phyloP scores from a whole-genome alignment of 1,139 yeast species.

The Hemisphaericaspora subhashii region DNA sequence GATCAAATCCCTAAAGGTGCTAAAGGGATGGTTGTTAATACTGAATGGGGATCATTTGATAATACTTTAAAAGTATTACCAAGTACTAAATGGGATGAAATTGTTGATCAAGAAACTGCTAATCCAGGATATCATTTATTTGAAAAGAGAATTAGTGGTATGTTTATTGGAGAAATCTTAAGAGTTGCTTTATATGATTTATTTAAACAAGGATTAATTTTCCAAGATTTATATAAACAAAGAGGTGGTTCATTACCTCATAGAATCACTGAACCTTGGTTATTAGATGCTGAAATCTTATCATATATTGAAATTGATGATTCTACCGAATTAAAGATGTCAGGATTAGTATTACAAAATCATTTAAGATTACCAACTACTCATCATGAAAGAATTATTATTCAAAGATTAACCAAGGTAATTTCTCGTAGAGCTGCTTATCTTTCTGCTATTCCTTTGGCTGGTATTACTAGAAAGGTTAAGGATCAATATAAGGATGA shows the following conservation, averaged over 20 bases:
- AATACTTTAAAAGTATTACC: constrained; percentile 73
- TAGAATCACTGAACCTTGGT: constrained; percentile 72
- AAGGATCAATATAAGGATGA: constrained; percentile 48
- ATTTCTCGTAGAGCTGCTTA: constrained; percentile 84
- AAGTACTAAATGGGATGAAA: constrained; percentile 67
- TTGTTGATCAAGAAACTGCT: constrained; percentile 70
- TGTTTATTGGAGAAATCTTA: constrained; percentile 89
- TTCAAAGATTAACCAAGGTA: constrained; percentile 72
- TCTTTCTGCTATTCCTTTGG: constrained; percentile 83
- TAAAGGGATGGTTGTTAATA: constrained; percentile 82
- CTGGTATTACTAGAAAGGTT: constrained; percentile 59
- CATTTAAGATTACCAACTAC: constrained; percentile 67
- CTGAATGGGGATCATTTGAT: constrained; percentile 98
- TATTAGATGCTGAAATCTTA: constrained; percentile 76
- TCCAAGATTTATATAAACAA: constrained; percentile 50
- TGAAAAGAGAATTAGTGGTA: constrained; percentile 91
- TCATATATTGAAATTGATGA: constrained; percentile 83
- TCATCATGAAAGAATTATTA: constrained; percentile 64
- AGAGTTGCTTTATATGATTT: constrained; percentile 72
- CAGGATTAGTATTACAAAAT: constrained; percentile 64
- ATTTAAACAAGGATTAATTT: constrained; percentile 54
- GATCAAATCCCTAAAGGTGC: constrained; percentile 46
- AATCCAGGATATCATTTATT: constrained; percentile 86
- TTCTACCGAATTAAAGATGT: constrained; percentile 64
- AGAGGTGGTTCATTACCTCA: constrained; percentile 62